A percentile compares a stretch with the other conserved stretches of the same genome.
Evolutionary conservation across 108 stramenopile genomes (phyloP).

Genomic region (Cyclostephanos invisitatus): DNA sequence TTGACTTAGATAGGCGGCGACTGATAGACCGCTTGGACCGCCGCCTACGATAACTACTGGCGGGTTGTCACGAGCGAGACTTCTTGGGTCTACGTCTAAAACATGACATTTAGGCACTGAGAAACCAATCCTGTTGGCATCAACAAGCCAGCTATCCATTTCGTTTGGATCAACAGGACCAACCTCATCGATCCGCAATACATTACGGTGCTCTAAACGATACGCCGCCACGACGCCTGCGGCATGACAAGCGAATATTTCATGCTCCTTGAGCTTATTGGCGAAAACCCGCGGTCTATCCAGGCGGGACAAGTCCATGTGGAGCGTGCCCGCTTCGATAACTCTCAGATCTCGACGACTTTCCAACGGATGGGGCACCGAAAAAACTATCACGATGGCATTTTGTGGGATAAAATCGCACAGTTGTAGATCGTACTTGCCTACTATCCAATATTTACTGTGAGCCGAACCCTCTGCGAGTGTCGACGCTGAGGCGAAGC

Average conservation of each 20-base stretch:
- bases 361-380: conserved; percentile 52
- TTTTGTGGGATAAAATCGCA: conserved; percentile 46
- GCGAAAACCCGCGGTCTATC: conserved; percentile 54
- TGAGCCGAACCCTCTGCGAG: conserved; percentile 43
- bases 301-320: conserved; percentile 46
- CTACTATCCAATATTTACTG: conserved; percentile 53
- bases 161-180: conserved; percentile 53
- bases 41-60: conserved; percentile 53
- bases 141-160: conserved; percentile 54
- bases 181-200: conserved; percentile 48
- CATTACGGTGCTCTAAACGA: conserved; percentile 22
- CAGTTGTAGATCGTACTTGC: conserved; percentile 50
- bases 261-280: conserved; percentile 56
- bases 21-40: conserved; percentile 46
- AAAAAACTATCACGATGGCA: conserved; percentile 51
- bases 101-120: conserved; percentile 37
- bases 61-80: conserved; percentile 1
- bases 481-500: conserved; percentile 44
- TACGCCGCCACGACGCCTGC: conserved; percentile 52
- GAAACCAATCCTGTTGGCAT: conserved; percentile 50
- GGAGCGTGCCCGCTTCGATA: conserved; percentile 58
- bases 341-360: conserved; percentile 43
- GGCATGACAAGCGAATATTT: conserved; percentile 63
- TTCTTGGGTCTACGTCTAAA: neutral
- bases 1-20: conserved; percentile 36